These are phyloP conservation scores for Amanita jacksonii DNA, from an alignment of 768 basidiomycete genomes.

Conservation along the genomic window DNA sequence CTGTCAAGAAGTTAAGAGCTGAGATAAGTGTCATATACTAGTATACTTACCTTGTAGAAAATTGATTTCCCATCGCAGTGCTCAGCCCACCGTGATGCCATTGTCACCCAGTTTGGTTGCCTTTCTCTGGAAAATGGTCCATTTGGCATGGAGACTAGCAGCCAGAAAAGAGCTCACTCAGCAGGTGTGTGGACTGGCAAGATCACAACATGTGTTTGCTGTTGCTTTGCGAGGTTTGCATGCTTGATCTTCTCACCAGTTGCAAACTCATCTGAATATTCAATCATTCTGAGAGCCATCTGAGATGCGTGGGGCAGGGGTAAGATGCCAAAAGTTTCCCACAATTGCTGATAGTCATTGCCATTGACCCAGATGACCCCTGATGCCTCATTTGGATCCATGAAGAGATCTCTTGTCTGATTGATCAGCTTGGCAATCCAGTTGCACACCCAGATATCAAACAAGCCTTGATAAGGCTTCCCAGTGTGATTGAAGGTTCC, in stretches of 20 bases:
- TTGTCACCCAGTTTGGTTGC: constrained; percentile 12
- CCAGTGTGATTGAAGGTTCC: too few species aligned
- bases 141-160: not conserved
- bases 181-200: constrained; percentile 19
- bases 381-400: not conserved
- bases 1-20: too few species aligned
- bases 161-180: constrained; percentile 16
- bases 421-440: not conserved
- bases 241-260: constrained; percentile 10
- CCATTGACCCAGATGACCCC: constrained; percentile 12
- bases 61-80: constrained; percentile 10
- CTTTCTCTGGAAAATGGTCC: not conserved
- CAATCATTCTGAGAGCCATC: not conserved
- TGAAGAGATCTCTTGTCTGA: constrained; percentile 1
- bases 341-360: constrained; percentile 4
- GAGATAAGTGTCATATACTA: not conserved
- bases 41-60: constrained; percentile 9
- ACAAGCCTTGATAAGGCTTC: constrained; percentile 11
- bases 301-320: not conserved
- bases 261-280: constrained; percentile 1
- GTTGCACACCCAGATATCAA: constrained; percentile 15
- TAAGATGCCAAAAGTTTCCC: constrained; percentile 10
- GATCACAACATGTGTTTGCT: constrained; percentile 18
- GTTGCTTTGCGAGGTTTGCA: constrained; percentile 15
- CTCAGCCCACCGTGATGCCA: constrained; percentile 11